These are phyloP conservation scores for Fusarium pseudoanthophilum DNA, from an alignment of 2,329 filamentous ascomycete genomes.

Conservation along the genomic window DNA sequence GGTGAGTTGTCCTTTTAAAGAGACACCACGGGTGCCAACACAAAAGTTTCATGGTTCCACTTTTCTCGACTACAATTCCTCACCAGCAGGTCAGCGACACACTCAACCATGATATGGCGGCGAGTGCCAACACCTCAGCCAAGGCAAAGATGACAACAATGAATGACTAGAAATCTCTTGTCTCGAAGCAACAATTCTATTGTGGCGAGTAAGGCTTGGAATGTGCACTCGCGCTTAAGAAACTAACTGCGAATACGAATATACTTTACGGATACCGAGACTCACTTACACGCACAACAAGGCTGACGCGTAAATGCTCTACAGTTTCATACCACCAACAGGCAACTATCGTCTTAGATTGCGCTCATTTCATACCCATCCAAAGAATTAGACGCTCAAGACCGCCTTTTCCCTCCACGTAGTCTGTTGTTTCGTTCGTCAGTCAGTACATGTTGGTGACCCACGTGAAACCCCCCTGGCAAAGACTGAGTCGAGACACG, in stretches of 20 bases:
- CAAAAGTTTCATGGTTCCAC: slow-evolving; percentile 28
- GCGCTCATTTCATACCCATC: neutral
- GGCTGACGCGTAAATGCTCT: slow-evolving; percentile 11
- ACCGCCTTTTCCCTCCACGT: neutral
- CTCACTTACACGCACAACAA: slow-evolving; percentile 27
- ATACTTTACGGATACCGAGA: neutral
- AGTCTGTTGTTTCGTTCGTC: neutral
- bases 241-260: neutral
- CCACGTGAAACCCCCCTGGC: slow-evolving; percentile 41
- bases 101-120: slow-evolving; percentile 34
- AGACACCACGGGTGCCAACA: slow-evolving; percentile 32
- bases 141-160: slow-evolving; percentile 5
- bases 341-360: neutral
- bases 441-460: slow-evolving; percentile 14
- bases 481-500: slow-evolving; percentile 35
- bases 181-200: neutral
- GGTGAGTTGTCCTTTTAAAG: slow-evolving; percentile 4
- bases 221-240: neutral
- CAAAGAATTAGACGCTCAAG: neutral
- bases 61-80: slow-evolving; percentile 35
- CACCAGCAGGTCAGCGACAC: slow-evolving; percentile 37
- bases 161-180: neutral
- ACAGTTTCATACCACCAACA: neutral
- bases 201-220: neutral
- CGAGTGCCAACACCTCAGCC: slow-evolving; percentile 23